Evolutionary conservation across 2,329 filamentous ascomycete genomes (phyloP), one percentile per base, ranked within the genome.

Genomic region (Diaporthe australafricana): DNA sequence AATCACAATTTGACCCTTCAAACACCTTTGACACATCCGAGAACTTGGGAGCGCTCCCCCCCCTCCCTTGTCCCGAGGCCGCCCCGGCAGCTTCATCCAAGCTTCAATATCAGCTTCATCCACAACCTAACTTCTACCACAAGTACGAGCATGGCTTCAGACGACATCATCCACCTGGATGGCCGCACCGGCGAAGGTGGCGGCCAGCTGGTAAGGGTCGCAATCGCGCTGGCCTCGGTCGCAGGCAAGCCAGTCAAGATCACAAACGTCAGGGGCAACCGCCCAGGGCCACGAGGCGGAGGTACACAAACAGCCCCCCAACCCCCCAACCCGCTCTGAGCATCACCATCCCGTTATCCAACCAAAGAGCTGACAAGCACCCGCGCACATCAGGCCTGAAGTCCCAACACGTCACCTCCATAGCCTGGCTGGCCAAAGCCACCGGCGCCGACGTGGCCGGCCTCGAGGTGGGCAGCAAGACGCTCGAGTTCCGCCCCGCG

Each of bases 141-240:
- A 9, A 35, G 6, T 27, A 16, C 16, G 16, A 63, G 20, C 40
- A 72, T 74, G 73, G 75, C 71, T 22, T 62, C 45, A n/a, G n/a
- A 62, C 12, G 83, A 81, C 52, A 73, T 78, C 9, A 83, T 90
- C 30, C 81, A 84, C 67, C 78, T 91, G 2, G 88, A 91, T 75
- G 90, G 89, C 20, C 80, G 84, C 16, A 88, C 85, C 0, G 89
- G 89, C 1, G 89, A 91, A 77, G 90, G 90, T 5, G 90, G 89
- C 5, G 90, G 90, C 2, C 90, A 92, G 75, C 79, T 92, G 0
- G 85, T 91, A 0, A 82, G 90, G 53, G 81, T 90, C 1, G 88
- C 89, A 2, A 83, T 89, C 45, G 84, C 84, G 1, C 81, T 92
- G 8, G 86, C 89, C 14, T 87, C 90, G 1, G 83, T 91, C 35